These are phyloP conservation scores for Candida adriatica DNA, from an alignment of 805 yeast species.

Conservation along the genomic window DNA sequence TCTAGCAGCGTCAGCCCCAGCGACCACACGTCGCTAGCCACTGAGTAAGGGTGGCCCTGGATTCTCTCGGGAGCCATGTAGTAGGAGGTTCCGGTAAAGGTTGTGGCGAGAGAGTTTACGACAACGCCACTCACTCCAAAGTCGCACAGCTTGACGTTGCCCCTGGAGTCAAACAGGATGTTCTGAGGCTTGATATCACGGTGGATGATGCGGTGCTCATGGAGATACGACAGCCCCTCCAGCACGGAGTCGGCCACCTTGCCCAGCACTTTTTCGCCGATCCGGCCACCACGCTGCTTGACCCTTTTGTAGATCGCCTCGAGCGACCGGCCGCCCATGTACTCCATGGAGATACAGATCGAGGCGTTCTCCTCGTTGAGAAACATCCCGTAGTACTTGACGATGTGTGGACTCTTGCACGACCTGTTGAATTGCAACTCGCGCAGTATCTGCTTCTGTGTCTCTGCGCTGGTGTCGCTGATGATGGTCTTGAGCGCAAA, in stretches of 20 bases:
- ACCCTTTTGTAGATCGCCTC: slow-evolving; percentile 87
- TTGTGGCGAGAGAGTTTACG: slow-evolving; percentile 89
- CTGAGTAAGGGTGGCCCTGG: slow-evolving; percentile 91
- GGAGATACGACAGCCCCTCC: slow-evolving; percentile 79
- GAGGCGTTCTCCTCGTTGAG: slow-evolving; percentile 68
- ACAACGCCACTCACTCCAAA: slow-evolving; percentile 98
- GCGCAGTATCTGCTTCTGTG: slow-evolving; percentile 84
- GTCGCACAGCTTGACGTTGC: slow-evolving; percentile 90
- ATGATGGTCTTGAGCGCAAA: slow-evolving; percentile 71
- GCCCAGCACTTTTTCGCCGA: slow-evolving; percentile 90
- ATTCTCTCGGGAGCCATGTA: slow-evolving; percentile 99
- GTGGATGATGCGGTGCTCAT: slow-evolving; percentile 83
- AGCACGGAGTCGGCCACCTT: slow-evolving; percentile 83
- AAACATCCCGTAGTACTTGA: slow-evolving; percentile 89
- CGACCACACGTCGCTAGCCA: slow-evolving; percentile 96
- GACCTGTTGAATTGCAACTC: slow-evolving; percentile 84
- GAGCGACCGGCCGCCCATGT: slow-evolving; percentile 87
- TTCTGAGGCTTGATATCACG: slow-evolving; percentile 96
- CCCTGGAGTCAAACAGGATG: slow-evolving; percentile 65
- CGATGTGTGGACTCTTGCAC: slow-evolving; percentile 80
- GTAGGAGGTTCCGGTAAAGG: slow-evolving; percentile 95
- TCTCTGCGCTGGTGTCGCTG: slow-evolving; percentile 61
- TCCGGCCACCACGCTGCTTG: slow-evolving; percentile 67
- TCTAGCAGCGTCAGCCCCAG: slow-evolving; percentile 86
- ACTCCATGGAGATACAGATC: slow-evolving; percentile 95